Conservation (phyloP, 768 basidiomycete genomes). For the Leccinum disarticulatum region DNA sequence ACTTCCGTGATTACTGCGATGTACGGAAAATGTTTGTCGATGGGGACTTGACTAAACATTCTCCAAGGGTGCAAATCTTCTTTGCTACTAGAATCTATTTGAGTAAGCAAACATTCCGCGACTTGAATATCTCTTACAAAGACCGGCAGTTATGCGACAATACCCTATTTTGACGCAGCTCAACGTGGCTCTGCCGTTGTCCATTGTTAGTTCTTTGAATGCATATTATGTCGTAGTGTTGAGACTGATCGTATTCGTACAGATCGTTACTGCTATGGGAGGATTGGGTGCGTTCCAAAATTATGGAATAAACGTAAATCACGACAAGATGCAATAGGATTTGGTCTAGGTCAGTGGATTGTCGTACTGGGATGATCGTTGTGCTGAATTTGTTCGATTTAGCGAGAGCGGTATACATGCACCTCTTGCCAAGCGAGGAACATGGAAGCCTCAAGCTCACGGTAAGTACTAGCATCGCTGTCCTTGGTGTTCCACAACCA, state of each 20-base stretch:
- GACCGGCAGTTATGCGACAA: constrained; percentile 4
- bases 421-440: not conserved
- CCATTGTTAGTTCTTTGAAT: constrained; percentile 5
- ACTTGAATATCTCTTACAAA: not conserved
- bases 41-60: not conserved
- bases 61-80: constrained; percentile 8
- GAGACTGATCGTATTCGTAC: not conserved
- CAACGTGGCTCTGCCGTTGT: not conserved
- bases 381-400: not conserved
- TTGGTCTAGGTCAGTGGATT: constrained; percentile 6
- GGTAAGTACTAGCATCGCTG: not conserved
- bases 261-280: constrained; percentile 3
- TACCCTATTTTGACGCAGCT: constrained; percentile 4
- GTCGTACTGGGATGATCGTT: not conserved
- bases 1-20: constrained; percentile 1
- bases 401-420: constrained; percentile 3
- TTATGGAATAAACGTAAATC: not conserved
- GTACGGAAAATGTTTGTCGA: not conserved
- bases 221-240: not conserved
- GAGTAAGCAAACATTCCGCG: constrained; percentile 1
- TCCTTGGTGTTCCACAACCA: not conserved
- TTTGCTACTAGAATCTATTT: constrained; percentile 10
- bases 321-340: constrained; percentile 1
- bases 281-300: constrained; percentile 3
- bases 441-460: not conserved